A percentile compares a stretch with the other conserved stretches of the same genome.
These are phyloP conservation scores for Aspergillus cejpii DNA, from an alignment of 2,329 filamentous ascomycete genomes.

Conservation along the genomic window DNA sequence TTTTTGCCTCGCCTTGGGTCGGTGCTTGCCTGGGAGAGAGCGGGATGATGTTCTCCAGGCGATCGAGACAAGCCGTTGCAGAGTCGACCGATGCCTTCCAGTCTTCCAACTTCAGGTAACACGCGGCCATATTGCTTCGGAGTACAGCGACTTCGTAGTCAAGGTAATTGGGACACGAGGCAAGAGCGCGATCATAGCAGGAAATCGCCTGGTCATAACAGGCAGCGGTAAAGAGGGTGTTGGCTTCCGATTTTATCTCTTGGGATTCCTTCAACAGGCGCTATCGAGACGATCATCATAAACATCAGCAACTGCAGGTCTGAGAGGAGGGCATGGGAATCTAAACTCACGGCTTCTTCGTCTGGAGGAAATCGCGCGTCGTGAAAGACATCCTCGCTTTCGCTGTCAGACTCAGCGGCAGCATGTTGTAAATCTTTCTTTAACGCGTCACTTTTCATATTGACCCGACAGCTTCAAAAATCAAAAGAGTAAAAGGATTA, in stretches of 20 bases:
- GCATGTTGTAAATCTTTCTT: conserved; percentile 1
- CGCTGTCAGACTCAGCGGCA: conserved; percentile 25
- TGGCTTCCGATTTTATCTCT: conserved; percentile 66
- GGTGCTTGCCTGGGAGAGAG: conserved; percentile 24
- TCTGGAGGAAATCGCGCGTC: conserved; percentile 42
- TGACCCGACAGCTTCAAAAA: conserved; percentile 15
- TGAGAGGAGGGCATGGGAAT: conserved; percentile 4
- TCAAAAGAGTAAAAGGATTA: not conserved
- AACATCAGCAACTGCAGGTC: conserved; percentile 5
- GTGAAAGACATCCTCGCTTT: conserved; percentile 38
- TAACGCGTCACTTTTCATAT: conserved; percentile 12
- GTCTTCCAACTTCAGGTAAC: conserved; percentile 73
- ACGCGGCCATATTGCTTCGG: conserved; percentile 81
- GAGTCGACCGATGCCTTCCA: conserved; percentile 76
- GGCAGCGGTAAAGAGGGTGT: conserved; percentile 65
- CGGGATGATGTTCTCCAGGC: conserved; percentile 58
- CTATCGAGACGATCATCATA: conserved; percentile 36
- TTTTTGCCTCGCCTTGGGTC: conserved; percentile 3
- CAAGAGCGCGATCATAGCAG: conserved; percentile 73
- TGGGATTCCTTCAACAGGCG: conserved; percentile 65
- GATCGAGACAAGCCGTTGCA: conserved; percentile 66
- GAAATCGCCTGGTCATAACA: conserved; percentile 72
- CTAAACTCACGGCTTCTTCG: conserved; percentile 42
- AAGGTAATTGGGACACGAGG: conserved; percentile 73
- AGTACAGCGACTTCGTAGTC: conserved; percentile 84